Evolutionary conservation across 2,329 filamentous ascomycete genomes (phyloP).

Genomic region (Albophoma yamanashiensis): DNA sequence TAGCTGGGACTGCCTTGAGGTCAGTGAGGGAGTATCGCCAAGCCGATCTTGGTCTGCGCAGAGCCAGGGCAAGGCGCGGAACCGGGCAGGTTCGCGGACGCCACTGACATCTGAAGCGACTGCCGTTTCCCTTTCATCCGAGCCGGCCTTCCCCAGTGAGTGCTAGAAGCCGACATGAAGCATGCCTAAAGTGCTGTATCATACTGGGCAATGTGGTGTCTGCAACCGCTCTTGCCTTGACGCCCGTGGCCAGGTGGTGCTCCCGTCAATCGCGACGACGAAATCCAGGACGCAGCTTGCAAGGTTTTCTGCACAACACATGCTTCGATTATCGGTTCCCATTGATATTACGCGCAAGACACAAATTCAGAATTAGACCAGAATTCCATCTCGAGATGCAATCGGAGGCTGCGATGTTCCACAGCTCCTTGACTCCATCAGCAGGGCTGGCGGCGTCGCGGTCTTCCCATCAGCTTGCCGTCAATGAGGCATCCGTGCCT

Average conservation of each 20-base stretch:
- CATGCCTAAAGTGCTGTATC: background rate
- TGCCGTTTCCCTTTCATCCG: background rate
- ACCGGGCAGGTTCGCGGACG: too few relatives aligned
- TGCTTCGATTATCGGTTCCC: background rate
- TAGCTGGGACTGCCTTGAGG: background rate
- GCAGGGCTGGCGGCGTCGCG: constrained; percentile 16
- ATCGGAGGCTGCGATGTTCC: background rate
- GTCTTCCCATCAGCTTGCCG: constrained; percentile 9
- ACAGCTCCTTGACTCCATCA: constrained; percentile 11
- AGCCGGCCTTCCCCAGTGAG: background rate
- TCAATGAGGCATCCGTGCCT: constrained; percentile 4
- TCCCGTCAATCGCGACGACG: background rate
- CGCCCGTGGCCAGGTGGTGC: too few relatives aligned
- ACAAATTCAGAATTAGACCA: constrained; percentile 1
- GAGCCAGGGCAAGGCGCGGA: too few relatives aligned
- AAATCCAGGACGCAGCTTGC: background rate
- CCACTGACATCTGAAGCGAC: background rate
- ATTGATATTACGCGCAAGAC: background rate
- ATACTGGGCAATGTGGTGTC: background rate
- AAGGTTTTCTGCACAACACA: background rate
- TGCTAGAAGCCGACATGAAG: background rate
- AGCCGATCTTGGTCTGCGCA: background rate
- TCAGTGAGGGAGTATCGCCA: background rate
- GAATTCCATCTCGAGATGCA: background rate
- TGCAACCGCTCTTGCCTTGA: background rate